A percentile compares a stretch with the other conserved stretches of the same genome.
phyloP scores from a whole-genome alignment of 75 land plant species.

The Pinus albicaulis region DNA sequence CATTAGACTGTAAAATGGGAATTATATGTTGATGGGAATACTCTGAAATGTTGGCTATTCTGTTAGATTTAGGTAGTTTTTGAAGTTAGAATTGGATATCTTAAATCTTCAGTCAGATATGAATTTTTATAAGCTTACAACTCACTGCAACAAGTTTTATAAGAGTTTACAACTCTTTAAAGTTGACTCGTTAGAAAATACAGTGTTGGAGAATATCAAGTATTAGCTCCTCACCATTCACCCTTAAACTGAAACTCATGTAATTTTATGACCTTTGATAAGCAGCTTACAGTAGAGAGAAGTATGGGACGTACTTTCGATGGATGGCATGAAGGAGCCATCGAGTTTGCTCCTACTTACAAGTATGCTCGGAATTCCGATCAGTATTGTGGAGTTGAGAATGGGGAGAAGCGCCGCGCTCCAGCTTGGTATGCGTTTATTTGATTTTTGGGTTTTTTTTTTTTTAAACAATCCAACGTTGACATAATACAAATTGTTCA shows the following conservation, averaged over 20 bases:
- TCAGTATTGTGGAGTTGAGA: constrained; percentile 32
- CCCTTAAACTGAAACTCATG: not conserved
- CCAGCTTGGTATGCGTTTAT: constrained; percentile 68
- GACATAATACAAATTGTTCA: not conserved
- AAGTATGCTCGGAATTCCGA: constrained; percentile 58
- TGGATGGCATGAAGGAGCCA: constrained; percentile 79
- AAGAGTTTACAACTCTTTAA: no score
- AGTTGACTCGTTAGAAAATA: no score
- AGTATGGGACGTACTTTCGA: constrained; percentile 48
- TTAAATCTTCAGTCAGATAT: not conserved
- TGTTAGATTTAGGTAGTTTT: no score
- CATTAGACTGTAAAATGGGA: no score
- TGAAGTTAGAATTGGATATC: no score
- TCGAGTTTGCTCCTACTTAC: constrained; percentile 78
- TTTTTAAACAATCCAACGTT: no score
- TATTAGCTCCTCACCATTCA: not conserved
- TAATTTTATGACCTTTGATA: not conserved
- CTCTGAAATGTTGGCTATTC: no score
- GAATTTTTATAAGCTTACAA: no score
- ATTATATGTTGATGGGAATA: no score
- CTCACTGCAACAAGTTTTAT: no score
- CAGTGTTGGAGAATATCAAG: no score
- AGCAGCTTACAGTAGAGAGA: constrained; percentile 58
- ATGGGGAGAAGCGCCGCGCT: constrained; percentile 56
- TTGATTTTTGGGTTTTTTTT: no score